A percentile compares a stretch with the other conserved stretches of the same genome.
Conservation (phyloP, 1,139 yeast species). For the Wickerhamomyces sp. region DNA sequence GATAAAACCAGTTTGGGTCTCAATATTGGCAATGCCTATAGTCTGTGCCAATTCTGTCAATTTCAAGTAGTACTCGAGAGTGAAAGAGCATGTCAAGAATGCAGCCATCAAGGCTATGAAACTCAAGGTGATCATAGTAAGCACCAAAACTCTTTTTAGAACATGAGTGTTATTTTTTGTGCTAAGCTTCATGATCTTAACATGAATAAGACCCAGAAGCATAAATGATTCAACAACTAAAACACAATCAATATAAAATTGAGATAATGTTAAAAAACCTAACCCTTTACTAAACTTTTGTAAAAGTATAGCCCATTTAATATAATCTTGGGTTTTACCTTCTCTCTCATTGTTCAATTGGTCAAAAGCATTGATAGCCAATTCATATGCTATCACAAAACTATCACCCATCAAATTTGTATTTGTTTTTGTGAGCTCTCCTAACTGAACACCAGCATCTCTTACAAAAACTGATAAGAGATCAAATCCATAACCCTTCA, state of each 20-base stretch:
- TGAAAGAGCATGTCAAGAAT: conserved; percentile 19
- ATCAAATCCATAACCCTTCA: conserved; percentile 41
- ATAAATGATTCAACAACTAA: conserved; percentile 3
- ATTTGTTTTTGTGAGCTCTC: conserved; percentile 36
- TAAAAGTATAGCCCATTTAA: conserved; percentile 22
- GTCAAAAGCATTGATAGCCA: conserved; percentile 21
- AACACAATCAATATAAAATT: conserved; percentile 7
- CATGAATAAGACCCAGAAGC: conserved; percentile 4
- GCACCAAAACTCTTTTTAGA: conserved; percentile 5
- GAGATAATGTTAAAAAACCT: conserved; percentile 16
- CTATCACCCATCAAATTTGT: conserved; percentile 38
- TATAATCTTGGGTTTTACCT: conserved; percentile 10
- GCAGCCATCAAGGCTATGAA: conserved; percentile 12
- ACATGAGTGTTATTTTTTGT: not conserved
- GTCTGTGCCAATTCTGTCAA: conserved; percentile 13
- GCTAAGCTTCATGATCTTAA: not conserved
- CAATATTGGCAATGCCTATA: conserved; percentile 24
- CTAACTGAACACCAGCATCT: conserved; percentile 48
- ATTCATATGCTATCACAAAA: conserved; percentile 35
- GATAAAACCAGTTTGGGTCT: conserved; percentile 17
- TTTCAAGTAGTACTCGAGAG: conserved; percentile 19
- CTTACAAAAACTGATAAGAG: conserved; percentile 41
- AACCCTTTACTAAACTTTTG: conserved; percentile 24
- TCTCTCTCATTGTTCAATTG: conserved; percentile 15
- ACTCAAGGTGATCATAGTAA: conserved; percentile 6